Base-by-base conservation (phyloP, 352 stramenopile genomes). In the Phytophthora quininea region DNA sequence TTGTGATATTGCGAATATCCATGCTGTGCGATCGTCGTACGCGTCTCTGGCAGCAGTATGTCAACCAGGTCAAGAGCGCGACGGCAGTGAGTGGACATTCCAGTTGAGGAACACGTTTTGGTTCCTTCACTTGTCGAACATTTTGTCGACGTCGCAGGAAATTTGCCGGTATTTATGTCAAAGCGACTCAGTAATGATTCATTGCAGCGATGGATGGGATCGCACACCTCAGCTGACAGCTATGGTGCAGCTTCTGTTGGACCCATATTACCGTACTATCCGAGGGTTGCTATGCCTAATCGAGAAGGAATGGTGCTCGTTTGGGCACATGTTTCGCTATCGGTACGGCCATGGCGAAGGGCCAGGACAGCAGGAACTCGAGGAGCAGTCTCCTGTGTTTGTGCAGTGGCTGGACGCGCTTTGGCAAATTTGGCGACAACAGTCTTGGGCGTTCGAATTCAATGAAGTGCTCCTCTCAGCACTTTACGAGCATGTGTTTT, bases 121-220 rank as follows among this genome's bases (percentile, higher is more conserved):
- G 98, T 96, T 99, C 60, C 86, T 93, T 57, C 96, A 99, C 67
- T 87, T 99, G 40, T 97, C 97, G n/a, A 84, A 84, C 6, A 98
- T 99, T 54, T 81, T 99, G 24, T 87, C 87, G 14, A 96, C 96
- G 1, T 88, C 96, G 15, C 97, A 98, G 75, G 86, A 95, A 37
- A 96, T 98, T 10, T 98, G 97, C 32, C 94, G 96, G 49, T 96
- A 93, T 71, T 77, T 99, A 31, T 94, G 92, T 54, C 92, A 98
- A 64, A 84, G 92, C 31, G 86, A 98, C 33, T 97, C 97, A 1
- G 93, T 99, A 7, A 93, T 99, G 73, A 86, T 99, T 48, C 98
- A 99, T 74, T 99, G 98, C 73, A 99, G 92, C 67, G 97, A 99
- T 67, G 98, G 98, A 9, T 99, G 98, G 98, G 98, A 99, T 81